A percentile compares a stretch with the other conserved stretches of the same genome.
Conservation (phyloP, 805 yeast genomes). For the Pachysolen tannophilus region DNA sequence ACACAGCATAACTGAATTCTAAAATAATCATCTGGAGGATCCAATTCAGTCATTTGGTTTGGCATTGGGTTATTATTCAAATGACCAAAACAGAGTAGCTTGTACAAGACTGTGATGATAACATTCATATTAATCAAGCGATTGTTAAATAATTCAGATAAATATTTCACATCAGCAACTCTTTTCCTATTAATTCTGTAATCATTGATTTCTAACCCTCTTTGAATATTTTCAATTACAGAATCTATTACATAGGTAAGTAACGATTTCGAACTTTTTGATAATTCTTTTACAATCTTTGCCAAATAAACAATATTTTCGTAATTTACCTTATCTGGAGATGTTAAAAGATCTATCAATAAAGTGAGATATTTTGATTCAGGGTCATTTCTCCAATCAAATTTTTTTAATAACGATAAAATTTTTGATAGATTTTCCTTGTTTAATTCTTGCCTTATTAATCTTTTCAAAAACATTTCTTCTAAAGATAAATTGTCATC, state of each 20-base stretch:
- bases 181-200: conserved; percentile 52
- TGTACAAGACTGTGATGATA: conserved; percentile 44
- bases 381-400: conserved; percentile 37
- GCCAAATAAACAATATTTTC: conserved; percentile 47
- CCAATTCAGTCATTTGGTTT: conserved; percentile 34
- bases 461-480: conserved; percentile 37
- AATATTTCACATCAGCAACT: conserved; percentile 49
- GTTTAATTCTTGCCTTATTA: conserved; percentile 46
- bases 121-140: conserved; percentile 37
- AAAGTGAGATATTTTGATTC: conserved; percentile 19
- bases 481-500: conserved; percentile 28
- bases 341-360: conserved; percentile 36
- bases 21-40: conserved; percentile 62
- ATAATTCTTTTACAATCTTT: conserved; percentile 30
- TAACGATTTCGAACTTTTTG: conserved; percentile 29
- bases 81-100: conserved; percentile 60
- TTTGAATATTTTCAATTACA: conserved; percentile 50
- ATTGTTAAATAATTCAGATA: conserved; percentile 48
- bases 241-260: conserved; percentile 47
- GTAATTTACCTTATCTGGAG: conserved; percentile 55
- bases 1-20: conserved; percentile 50
- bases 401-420: conserved; percentile 28
- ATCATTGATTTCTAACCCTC: conserved; percentile 61
- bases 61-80: conserved; percentile 47
- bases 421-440: conserved; percentile 26